Percentiles rank a stretch among this genome's conserved stretches.
Conservation (phyloP, 306 rosid species). For the Medicago truncatula region MtrunA17r5.0-ANR NC_053049.1:4560001-4560500, state of each 20-base stretch:
- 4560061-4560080: slow-evolving; percentile 16
- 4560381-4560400: slow-evolving; percentile 40
- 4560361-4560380: background rate
- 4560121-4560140: background rate
- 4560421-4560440: slow-evolving; percentile 16
- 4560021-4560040: background rate
- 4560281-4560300: slow-evolving; percentile 66
- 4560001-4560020: slow-evolving; percentile 4
- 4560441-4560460: slow-evolving; percentile 32
- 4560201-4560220: slow-evolving; percentile 21
- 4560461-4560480: background rate
- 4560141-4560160: background rate
- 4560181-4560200: slow-evolving; percentile 12
- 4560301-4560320: background rate
- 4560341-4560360: background rate
- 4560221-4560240: background rate
- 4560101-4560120: background rate
- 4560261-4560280: slow-evolving; percentile 64
- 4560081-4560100: background rate
- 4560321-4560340: slow-evolving; percentile 43
- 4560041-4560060: slow-evolving; percentile 20
- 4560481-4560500: background rate
- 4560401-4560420: slow-evolving; percentile 18
- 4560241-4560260: slow-evolving; percentile 68
- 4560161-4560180: background rate